Conservation (phyloP, 306 rosid genomes). For the Erythrophleum fordii region DNA sequence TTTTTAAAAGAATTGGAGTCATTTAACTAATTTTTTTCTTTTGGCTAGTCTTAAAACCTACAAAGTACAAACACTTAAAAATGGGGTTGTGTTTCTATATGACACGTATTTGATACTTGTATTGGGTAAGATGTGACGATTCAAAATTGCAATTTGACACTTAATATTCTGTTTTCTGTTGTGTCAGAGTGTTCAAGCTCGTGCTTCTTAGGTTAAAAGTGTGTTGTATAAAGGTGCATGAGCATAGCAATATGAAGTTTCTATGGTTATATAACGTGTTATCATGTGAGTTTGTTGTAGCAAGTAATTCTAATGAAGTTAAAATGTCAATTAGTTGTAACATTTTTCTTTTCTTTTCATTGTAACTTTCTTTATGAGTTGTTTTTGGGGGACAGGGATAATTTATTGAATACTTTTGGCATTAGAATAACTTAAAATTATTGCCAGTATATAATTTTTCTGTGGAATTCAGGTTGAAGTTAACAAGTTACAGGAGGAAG, state of each 20-base stretch:
- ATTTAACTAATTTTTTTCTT: neutral
- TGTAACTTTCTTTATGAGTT: neutral
- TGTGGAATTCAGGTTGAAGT: slow-evolving; percentile 72
- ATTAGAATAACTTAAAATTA: slow-evolving; percentile 19
- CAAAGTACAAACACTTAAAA: neutral
- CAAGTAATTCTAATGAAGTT: neutral
- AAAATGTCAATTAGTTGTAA: neutral
- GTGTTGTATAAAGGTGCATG: neutral
- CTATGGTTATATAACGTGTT: neutral
- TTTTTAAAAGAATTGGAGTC: neutral
- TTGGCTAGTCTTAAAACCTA: neutral
- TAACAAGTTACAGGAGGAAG: slow-evolving; percentile 52
- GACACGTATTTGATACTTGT: neutral
- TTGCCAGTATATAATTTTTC: slow-evolving; percentile 33
- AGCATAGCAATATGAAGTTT: neutral
- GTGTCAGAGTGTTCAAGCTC: neutral
- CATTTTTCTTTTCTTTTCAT: no score
- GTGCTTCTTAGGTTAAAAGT: neutral
- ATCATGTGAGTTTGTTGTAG: neutral
- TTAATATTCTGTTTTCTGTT: neutral
- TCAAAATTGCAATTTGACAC: neutral
- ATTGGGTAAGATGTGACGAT: neutral
- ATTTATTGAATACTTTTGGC: slow-evolving; percentile 13
- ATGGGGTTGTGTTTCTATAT: neutral
- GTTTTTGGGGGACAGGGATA: neutral